phyloP scores from a whole-genome alignment of 1,284 basidiomycete species.

The Marasmius sp. region DNA sequence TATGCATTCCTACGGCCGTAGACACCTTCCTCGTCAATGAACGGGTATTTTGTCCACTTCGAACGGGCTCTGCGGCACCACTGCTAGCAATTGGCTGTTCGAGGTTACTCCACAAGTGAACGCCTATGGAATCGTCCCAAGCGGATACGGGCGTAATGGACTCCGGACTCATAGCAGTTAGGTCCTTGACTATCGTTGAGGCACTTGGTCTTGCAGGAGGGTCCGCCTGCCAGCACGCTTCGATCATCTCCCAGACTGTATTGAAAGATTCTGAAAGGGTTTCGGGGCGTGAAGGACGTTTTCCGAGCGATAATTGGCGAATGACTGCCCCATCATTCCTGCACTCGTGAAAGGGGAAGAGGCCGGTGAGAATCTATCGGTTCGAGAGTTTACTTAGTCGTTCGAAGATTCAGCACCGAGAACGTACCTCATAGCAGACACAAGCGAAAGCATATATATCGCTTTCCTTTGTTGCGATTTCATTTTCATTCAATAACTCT shows the following conservation, averaged over 20 bases:
- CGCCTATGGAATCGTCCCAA: no score
- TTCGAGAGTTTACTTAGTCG: background rate
- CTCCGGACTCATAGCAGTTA: no score
- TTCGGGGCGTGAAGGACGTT: background rate
- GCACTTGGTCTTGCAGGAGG: background rate
- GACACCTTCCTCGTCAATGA: no score
- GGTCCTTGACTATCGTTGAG: no score
- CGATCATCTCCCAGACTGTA: background rate
- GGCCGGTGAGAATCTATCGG: background rate
- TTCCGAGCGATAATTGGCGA: background rate
- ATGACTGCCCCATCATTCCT: background rate
- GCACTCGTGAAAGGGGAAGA: background rate
- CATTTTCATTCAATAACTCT: background rate
- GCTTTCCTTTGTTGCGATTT: background rate
- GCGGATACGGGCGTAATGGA: no score
- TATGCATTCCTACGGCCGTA: conserved; percentile 65
- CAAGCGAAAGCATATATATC: background rate
- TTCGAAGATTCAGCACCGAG: background rate
- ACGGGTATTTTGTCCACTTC: no score
- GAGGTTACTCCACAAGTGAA: no score
- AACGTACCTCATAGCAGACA: background rate
- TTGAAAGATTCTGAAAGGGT: no score
- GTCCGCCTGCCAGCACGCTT: background rate
- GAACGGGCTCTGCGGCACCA: no score
- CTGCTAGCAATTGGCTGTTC: no score